Base-by-base conservation (phyloP, 257 asterid genomes). In the Nicotiana benthamiana region DNA sequence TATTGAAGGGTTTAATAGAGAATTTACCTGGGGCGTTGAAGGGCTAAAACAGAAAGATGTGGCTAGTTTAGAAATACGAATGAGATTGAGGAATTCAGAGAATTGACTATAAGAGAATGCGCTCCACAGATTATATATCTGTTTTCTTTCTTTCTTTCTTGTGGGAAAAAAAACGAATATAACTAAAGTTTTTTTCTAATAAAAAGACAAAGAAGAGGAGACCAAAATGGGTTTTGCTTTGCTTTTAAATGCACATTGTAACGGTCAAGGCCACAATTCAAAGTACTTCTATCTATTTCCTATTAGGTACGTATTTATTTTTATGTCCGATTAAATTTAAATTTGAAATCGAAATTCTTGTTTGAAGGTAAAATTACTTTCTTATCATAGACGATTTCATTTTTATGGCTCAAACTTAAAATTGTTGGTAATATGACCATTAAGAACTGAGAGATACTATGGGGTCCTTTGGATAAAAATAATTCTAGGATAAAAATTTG, bases 21-120 rank as follows among this genome's bases (percentile, higher is more conserved):
- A 80, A 46, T 36, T 83, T 77, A 80, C 86, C 86, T 80, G 70
- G 64, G 54, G 11, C 10, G 5, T 62, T 80, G 84, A 75, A 82
- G 60, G 80, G 80, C 76, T 67, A 77, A 75, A 46, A 57, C 53
- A 63, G 62, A 11, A 43, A 17, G 32, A 28, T 28, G 3, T 28
- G 32, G 32, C 32, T 28, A 28, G 3, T 28, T 28, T 1, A 28
- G 11, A 40, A 40, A 40, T 40, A 22, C 15, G 3, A 40, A 22
- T 59, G 46, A 75, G 16, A 15, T 53, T 65, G 17, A 20, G 60
- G 16, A n/a, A 72, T 72, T 72, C 15, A 5, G 7, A 48, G 61
- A 51, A 30, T 68, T 67, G 30, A 1, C 46, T 60, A 56, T 43
- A 66, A 77, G 56, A 26, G 18, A 78, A 51, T 15, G 9, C 17